Percentiles rank a stretch among this genome's conserved stretches.
Conservation (phyloP, 2,329 filamentous ascomycete species). For the Mycosphaerella sp. region DNA sequence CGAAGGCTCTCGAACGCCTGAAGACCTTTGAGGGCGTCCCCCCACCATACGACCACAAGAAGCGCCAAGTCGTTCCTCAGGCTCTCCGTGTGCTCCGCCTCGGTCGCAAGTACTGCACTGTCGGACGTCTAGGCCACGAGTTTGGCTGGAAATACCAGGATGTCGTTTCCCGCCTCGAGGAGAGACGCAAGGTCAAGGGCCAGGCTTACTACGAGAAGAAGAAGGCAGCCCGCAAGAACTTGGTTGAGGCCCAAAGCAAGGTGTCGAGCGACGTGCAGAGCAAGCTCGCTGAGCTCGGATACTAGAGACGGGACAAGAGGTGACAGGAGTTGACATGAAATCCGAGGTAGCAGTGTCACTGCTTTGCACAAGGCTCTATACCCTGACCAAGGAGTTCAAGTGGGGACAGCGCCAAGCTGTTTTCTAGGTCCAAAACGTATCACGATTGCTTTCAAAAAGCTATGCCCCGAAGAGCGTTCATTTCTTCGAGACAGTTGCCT, state of each 20-base stretch:
- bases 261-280: constrained; percentile 78
- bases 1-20: constrained; percentile 92
- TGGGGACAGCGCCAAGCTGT: neutral
- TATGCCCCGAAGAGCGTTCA: constrained; percentile 11
- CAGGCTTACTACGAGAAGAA: constrained; percentile 99
- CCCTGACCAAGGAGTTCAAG: neutral
- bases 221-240: constrained; percentile 88
- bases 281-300: constrained; percentile 84
- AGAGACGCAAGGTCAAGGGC: constrained; percentile 99
- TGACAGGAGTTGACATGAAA: constrained; percentile 6
- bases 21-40: constrained; percentile 99
- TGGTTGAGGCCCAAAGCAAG: constrained; percentile 88
- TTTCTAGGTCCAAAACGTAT: constrained; percentile 8
- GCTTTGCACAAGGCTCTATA: constrained; percentile 11
- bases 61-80: constrained; percentile 99
- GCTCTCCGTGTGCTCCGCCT: constrained; percentile 92
- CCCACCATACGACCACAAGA: constrained; percentile 99
- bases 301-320: constrained; percentile 53
- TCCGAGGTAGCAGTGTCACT: neutral
- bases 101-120: constrained; percentile 99
- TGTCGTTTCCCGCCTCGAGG: constrained; percentile 95
- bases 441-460: constrained; percentile 11
- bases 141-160: constrained; percentile 99
- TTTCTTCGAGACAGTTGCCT: constrained; percentile 8
- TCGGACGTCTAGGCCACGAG: constrained; percentile 95